These are phyloP conservation scores for Pichia membranifaciens DNA, from an alignment of 805 yeast genomes.

Conservation along the genomic window DNA sequence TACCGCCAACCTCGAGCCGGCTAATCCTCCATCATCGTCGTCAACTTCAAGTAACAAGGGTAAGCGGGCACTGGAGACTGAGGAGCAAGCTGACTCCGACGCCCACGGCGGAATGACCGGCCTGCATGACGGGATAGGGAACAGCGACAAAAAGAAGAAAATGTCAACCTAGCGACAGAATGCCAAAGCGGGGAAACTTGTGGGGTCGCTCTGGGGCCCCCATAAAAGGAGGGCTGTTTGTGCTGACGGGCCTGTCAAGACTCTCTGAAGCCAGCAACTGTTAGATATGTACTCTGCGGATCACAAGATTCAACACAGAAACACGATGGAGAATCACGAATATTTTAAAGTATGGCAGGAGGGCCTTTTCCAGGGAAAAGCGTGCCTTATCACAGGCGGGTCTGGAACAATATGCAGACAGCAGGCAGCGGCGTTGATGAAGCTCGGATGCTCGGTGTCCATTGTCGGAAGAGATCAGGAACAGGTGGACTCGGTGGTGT, in stretches of 20 bases:
- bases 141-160: neutral
- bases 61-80: neutral
- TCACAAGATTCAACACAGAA: no score
- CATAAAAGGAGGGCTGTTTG: neutral
- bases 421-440: constrained; percentile 78
- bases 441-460: constrained; percentile 82
- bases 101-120: neutral
- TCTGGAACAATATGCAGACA: constrained; percentile 94
- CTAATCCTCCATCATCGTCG: no score
- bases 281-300: no score
- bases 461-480: constrained; percentile 72
- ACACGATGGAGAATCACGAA: constrained; percentile 6
- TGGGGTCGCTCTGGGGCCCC: neutral
- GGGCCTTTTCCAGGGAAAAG: constrained; percentile 74
- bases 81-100: neutral
- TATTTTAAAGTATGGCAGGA: constrained; percentile 38
- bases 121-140: constrained; percentile 8
- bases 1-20: neutral
- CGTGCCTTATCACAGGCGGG: constrained; percentile 90
- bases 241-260: neutral
- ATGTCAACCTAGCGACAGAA: neutral
- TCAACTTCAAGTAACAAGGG: neutral
- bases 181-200: constrained; percentile 2
- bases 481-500: constrained; percentile 68
- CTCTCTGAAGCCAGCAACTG: no score